Base-by-base conservation (phyloP, 78 protist species). In the Mastigamoeba balamuthi region DNA sequence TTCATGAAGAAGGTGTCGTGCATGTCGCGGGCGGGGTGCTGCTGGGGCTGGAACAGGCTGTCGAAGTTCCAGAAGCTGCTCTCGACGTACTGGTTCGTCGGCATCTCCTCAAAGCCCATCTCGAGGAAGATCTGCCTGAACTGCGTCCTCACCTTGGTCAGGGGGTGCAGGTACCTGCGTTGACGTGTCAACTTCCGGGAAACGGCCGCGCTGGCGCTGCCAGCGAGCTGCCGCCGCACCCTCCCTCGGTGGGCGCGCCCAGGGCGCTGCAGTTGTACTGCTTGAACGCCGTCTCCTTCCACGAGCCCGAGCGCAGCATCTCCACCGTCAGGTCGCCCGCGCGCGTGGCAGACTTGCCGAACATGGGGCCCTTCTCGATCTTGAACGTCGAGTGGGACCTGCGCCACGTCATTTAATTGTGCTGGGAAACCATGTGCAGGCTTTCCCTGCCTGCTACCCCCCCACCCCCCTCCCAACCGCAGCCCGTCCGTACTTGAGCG, bases 31-130 rank as follows among this genome's bases (percentile, higher is more conserved):
- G 99, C 99, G 8, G 99, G 99, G 88, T 98, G 99, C 72, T 95
- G 93, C 67, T 96, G 97, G 37, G 99, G 99, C 88, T 91, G 96
- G 88, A 93, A 97, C 67, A 98, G 95, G 9, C 99, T 81, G 78
- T 98, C 99, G 74, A 98, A 97, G 92, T 98, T 97, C 99, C 99
- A 98, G 88, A 98, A 97, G 27, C 96, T 90, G 33, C 84, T 91
- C 86, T 95, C 99, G 27, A 95, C 97, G 43, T 53, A 97, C 67
- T 80, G 30, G 44, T 85, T 69, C 4, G 99, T 97, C 65, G 91
- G 91, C 99, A 97, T 97, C 81, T 97, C 99, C 53, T 70, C 79
- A 80, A 97, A 95, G 52, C 99, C 99, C 92, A 96, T 85, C 52
- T 96, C 97, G 10, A 96, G 76, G 89, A 96, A 93, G 52, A 94